These are phyloP conservation scores for Bipolaris bicolor DNA, from an alignment of 2,329 filamentous ascomycete species.

Conservation along the genomic window DNA sequence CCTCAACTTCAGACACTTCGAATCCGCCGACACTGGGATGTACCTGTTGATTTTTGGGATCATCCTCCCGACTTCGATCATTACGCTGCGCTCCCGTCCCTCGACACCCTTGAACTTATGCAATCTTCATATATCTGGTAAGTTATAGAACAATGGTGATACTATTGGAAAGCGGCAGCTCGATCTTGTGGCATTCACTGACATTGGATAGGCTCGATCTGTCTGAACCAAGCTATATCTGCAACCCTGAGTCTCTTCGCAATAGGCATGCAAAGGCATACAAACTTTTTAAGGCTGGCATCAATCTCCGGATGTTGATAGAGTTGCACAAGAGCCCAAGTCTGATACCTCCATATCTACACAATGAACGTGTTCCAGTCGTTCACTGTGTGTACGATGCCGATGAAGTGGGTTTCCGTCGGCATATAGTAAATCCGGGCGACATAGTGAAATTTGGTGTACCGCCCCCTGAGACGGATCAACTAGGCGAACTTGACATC, in stretches of 20 bases:
- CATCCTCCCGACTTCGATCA: constrained; percentile 31
- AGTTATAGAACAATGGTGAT: neutral
- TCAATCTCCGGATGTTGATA: constrained; percentile 36
- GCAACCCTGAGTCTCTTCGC: constrained; percentile 29
- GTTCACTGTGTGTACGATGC: constrained; percentile 38
- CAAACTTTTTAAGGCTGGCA: constrained; percentile 32
- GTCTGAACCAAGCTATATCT: constrained; percentile 29
- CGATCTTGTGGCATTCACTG: neutral
- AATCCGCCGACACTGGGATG: constrained; percentile 31
- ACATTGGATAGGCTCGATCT: constrained; percentile 11
- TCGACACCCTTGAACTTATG: constrained; percentile 36
- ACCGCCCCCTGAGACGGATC: constrained; percentile 31
- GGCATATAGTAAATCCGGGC: constrained; percentile 18
- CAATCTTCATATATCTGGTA: constrained; percentile 27
- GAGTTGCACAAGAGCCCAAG: constrained; percentile 29
- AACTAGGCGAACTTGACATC: constrained; percentile 28
- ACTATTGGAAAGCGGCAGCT: neutral
- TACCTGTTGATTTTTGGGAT: constrained; percentile 37
- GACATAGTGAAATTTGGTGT: neutral
- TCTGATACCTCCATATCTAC: constrained; percentile 43
- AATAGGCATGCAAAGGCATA: constrained; percentile 37
- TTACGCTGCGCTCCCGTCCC: constrained; percentile 35
- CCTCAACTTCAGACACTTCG: constrained; percentile 39
- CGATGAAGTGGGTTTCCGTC: constrained; percentile 54
- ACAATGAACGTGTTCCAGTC: constrained; percentile 34